These are phyloP conservation scores for Persicaria maculosa DNA, from an alignment of 148 eudicot species.

Conservation along the genomic window DNA sequence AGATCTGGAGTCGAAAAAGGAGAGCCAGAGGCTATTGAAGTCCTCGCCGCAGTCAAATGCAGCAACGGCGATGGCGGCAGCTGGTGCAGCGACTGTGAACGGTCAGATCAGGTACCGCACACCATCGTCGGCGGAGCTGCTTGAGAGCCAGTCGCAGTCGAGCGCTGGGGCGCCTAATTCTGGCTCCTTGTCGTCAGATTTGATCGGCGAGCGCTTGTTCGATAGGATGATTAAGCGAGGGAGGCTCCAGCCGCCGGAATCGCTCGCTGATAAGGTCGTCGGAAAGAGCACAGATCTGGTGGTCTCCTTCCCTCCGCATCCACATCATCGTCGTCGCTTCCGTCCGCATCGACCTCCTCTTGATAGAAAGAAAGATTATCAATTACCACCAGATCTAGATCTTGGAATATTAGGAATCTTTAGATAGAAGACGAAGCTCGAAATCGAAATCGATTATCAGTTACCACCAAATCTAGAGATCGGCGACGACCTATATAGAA, in stretches of 20 bases:
- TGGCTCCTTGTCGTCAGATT: constrained; percentile 9
- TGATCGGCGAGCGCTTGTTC: constrained; percentile 25
- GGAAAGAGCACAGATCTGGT: no score
- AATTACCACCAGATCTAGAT: no score
- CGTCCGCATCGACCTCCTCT: no score
- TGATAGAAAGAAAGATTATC: no score
- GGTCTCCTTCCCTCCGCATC: no score
- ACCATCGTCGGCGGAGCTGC: constrained; percentile 81
- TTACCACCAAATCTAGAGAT: no score
- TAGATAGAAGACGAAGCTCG: no score
- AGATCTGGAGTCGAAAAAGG: constrained; percentile 71
- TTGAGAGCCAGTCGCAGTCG: constrained; percentile 29
- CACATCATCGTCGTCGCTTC: no score
- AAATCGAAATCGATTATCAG: no score
- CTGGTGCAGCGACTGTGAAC: constrained; percentile 36
- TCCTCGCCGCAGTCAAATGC: constrained; percentile 14
- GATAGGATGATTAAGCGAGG: constrained; percentile 51
- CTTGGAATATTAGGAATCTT: no score
- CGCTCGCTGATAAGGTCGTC: constrained; percentile 48
- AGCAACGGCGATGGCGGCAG: constrained; percentile 11
- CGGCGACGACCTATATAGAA: no score
- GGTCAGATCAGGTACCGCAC: constrained; percentile 90
- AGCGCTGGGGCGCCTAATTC: constrained; percentile 6
- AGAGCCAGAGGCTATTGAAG: constrained; percentile 33
- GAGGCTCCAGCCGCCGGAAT: constrained; percentile 36